Evolutionary conservation across 495 filamentous ascomycete species (phyloP), one percentile per base, ranked within the genome.

Genomic region (Arthonia radiata): DNA sequence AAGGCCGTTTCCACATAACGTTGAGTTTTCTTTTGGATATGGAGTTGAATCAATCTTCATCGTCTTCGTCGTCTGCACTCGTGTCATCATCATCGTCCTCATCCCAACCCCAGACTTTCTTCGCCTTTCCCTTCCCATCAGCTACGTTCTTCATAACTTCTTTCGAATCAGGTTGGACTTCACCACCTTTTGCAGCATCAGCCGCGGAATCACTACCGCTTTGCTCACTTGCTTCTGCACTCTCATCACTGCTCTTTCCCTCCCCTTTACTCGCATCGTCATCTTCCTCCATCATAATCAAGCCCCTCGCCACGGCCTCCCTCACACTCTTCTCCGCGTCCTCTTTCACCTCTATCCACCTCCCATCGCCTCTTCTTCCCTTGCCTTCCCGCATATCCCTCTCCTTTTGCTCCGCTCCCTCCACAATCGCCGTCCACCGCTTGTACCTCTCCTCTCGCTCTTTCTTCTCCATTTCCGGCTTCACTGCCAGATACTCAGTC

Each of bases 381-480:
- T 38, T 2, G 25, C 23, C 29, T 37, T 41, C 18, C 71, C 74
- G 30, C 59, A 91, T 54, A 46, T 89, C 75, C 26, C 82, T 73
- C 38, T 83, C 67, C 33, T 64, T 70, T 28, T 64, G 59, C 41
- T 93, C 83, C 1, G 81, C 70, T 27, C 67, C 53, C 13, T 79
- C 78, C 18, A 92, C 70, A 15, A 93, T 68, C 31, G 76, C 59
- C 46, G 83, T 64, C 76, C 80, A 91, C 24, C 79, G 47, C 44
- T 69, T 62, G 24, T 69, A 55, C 23, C 78, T 61, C 45, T 72
- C 71, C 42, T 89, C 81, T 32, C 80, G 79, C 43, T 92, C 83
- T 41, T 72, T 73, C 38, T 68, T 66, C 31, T 92, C 86, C 81
- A 93, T 91, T 31, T 92, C 86, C 0, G 89, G 86, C 43, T 94